Percentiles rank a stretch among this genome's conserved stretches.
These are phyloP conservation scores for Viola pubescens DNA, from an alignment of 441 rosid species.

Conservation along the genomic window DNA sequence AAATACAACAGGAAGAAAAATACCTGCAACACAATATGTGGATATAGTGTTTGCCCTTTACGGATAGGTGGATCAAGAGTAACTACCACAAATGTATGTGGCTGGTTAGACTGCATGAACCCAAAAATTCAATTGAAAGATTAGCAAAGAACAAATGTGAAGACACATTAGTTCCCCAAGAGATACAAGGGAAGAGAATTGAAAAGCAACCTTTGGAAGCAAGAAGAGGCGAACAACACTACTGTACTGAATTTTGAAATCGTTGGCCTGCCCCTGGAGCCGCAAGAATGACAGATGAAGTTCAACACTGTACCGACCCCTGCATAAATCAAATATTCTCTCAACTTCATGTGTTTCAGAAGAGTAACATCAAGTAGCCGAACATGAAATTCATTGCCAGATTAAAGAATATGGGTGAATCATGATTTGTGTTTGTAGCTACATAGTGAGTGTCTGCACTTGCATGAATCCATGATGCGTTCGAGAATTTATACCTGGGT, in stretches of 20 bases:
- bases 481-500: slow-evolving; percentile 53
- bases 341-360: neutral
- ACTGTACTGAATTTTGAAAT: slow-evolving; percentile 96
- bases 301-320: slow-evolving; percentile 98
- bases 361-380: neutral
- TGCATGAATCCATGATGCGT: too few species aligned
- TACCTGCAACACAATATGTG: slow-evolving; percentile 96
- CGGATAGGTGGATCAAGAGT: slow-evolving; percentile 95
- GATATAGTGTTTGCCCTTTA: slow-evolving; percentile 91
- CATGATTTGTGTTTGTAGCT: neutral
- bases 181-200: neutral
- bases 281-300: slow-evolving; percentile 89
- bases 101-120: slow-evolving; percentile 71
- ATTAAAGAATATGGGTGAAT: neutral
- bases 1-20: slow-evolving; percentile 8
- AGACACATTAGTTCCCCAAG: too few species aligned
- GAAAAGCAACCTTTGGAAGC: slow-evolving; percentile 71
- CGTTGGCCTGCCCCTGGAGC: slow-evolving; percentile 92
- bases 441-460: neutral
- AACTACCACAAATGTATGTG: slow-evolving; percentile 83
- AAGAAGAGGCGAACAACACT: slow-evolving; percentile 91
- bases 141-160: neutral
- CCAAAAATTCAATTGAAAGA: slow-evolving; percentile 11
- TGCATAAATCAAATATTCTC: slow-evolving; percentile 17
- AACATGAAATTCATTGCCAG: neutral